These are phyloP conservation scores for Tremellales sp. DNA, from an alignment of 1,284 basidiomycete species.

Conservation along the genomic window DNA sequence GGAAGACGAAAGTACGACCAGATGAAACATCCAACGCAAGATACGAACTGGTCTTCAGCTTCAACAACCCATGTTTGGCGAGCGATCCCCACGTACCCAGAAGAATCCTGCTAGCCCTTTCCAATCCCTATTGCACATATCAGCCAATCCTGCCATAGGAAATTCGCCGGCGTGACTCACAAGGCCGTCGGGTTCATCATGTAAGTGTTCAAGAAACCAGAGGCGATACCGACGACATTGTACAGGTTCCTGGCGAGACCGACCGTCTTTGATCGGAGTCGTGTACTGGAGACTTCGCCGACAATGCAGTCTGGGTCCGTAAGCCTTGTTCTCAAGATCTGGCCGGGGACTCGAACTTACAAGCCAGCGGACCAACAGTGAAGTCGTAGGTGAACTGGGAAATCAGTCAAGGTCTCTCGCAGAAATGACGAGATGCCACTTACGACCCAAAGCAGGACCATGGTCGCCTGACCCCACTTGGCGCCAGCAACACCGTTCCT, in stretches of 20 bases:
- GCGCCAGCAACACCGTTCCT: neutral
- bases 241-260: conserved; percentile 49
- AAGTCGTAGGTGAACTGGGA: conserved; percentile 23
- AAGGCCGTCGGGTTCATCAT: conserved; percentile 15
- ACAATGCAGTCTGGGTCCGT: conserved; percentile 31
- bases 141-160: neutral
- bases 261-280: conserved; percentile 51
- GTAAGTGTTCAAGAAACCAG: conserved; percentile 9
- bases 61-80: neutral
- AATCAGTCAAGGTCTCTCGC: too few relatives aligned
- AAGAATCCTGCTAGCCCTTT: conserved; percentile 18
- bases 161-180: conserved; percentile 1
- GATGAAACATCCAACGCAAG: conserved; percentile 9
- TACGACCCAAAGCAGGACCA: conserved; percentile 48
- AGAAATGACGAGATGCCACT: too few relatives aligned
- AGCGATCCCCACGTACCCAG: conserved; percentile 11
- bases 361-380: conserved; percentile 16
- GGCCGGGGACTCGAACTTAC: neutral
- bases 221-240: conserved; percentile 36
- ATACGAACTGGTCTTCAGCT: neutral
- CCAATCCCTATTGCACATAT: conserved; percentile 20
- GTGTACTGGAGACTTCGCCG: conserved; percentile 46
- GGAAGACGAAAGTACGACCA: conserved; percentile 16
- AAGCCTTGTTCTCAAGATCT: neutral
- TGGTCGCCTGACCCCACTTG: conserved; percentile 8